These are phyloP conservation scores for Plantago ovata DNA, from an alignment of 257 asterid species.

Conservation along the genomic window DNA sequence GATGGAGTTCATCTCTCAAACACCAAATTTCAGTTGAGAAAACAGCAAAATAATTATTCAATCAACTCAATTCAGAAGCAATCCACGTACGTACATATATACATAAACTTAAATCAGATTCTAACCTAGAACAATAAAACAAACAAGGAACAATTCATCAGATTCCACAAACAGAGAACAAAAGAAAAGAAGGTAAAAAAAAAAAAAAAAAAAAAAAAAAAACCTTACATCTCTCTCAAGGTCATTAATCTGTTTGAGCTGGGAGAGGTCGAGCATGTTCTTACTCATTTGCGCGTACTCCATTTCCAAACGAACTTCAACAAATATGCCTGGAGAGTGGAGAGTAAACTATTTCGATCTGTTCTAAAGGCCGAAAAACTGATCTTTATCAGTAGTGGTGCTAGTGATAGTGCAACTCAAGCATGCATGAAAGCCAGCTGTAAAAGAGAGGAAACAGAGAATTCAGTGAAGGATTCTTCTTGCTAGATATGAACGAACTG, in stretches of 20 bases:
- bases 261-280: conserved; percentile 25
- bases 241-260: conserved; percentile 27
- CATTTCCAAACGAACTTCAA: no score
- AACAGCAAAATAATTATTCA: neutral
- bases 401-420: no score
- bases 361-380: no score
- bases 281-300: conserved; percentile 23
- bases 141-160: neutral
- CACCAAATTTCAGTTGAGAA: neutral
- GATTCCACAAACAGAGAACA: neutral
- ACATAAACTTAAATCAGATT: neutral
- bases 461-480: no score
- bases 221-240: conserved; percentile 31
- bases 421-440: no score
- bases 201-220: neutral
- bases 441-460: no score
- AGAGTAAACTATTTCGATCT: no score
- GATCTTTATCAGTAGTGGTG: no score
- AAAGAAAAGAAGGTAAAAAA: neutral
- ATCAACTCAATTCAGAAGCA: neutral
- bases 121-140: neutral
- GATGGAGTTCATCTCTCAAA: no score
- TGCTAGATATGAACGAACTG: no score
- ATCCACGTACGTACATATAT: no score
- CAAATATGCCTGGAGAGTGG: no score